Evolutionary conservation across 2,329 filamentous ascomycete species (phyloP), one percentile per base, ranked within the genome.

Genomic region (Fusarium subglutinans): DNA sequence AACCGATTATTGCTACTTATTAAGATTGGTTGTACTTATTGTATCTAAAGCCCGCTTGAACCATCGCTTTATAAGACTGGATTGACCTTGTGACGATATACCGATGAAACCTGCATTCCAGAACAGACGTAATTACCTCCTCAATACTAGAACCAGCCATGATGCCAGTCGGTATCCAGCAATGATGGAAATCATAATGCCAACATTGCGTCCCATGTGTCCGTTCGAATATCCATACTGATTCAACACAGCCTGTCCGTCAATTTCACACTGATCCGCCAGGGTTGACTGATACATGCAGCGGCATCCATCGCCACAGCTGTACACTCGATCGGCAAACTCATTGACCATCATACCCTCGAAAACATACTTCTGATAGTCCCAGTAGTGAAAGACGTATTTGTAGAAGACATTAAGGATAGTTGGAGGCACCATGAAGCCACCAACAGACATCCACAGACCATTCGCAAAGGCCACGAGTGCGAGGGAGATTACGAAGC

Each of bases 321-420:
- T 72, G 26, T 93, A 97, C 7, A 84, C 87, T 20, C 93, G 86
- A 24, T 88, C 74, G 3, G 85, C 84, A 80, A 97, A 96, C 83
- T 97, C 93, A 78, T 96, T 97, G 60, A 96, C 91, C 93, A 97
- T 96, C 94, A 97, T 96, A 20, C 93, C 94, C 79, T 96, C 90
- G 80, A 97, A 97, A 8, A 97, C 94, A 77, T 95, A 97, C 47
- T 86, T 89, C 80, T 96, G 94, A 79, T 97, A 97, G 80, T 97
- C 93, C 79, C 95, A 95, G 81, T 95, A 97, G 80, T 95, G 92
- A 77, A 96, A 96, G 11, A 93, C 93, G 77, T 97, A 96, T 81
- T 91, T 90, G 90, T 93, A 97, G 76, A 97, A 97, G 6, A 88
- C 89, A 81, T 97, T 97, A 45, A 97, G 86, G 5, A 91, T 88